A percentile compares a stretch with the other conserved stretches of the same genome.
phyloP scores from a whole-genome alignment of 352 stramenopile species.

The Phytophthora tubulina region DNA sequence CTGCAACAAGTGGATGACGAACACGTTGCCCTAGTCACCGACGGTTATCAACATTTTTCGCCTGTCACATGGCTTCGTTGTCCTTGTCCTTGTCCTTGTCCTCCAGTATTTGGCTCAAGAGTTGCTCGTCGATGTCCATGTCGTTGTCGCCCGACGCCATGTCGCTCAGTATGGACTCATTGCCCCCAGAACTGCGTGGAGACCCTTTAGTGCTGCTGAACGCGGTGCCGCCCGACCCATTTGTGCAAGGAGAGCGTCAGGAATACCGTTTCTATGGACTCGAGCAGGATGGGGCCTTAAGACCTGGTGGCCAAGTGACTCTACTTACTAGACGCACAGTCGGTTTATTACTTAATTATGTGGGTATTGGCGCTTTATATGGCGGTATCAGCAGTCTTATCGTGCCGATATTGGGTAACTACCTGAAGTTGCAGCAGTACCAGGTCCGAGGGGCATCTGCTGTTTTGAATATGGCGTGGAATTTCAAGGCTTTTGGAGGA shows the following conservation, averaged over 20 bases:
- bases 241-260: slow-evolving; percentile 28
- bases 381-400: slow-evolving; percentile 68
- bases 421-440: slow-evolving; percentile 72
- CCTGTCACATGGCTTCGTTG: slow-evolving; percentile 34
- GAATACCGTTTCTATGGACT: slow-evolving; percentile 75
- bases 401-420: slow-evolving; percentile 65
- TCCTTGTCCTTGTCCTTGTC: slow-evolving; percentile 15
- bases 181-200: slow-evolving; percentile 29
- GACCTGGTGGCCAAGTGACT: slow-evolving; percentile 57
- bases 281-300: slow-evolving; percentile 69
- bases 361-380: slow-evolving; percentile 72
- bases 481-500: slow-evolving; percentile 73
- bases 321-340: slow-evolving; percentile 56
- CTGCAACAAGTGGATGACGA: slow-evolving; percentile 19
- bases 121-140: slow-evolving; percentile 45
- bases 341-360: slow-evolving; percentile 81
- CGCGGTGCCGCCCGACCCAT: slow-evolving; percentile 11
- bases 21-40: slow-evolving; percentile 25
- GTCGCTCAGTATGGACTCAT: slow-evolving; percentile 40
- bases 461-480: slow-evolving; percentile 72
- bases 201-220: slow-evolving; percentile 24
- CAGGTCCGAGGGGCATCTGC: slow-evolving; percentile 58
- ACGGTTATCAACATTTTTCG: slow-evolving; percentile 28
- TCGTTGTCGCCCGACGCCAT: slow-evolving; percentile 28
- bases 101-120: slow-evolving; percentile 49